Percentiles rank a stretch among this genome's conserved stretches.
Evolutionary conservation across 257 asterid species (phyloP).

Genomic region (Haberlea rhodopensis): DNA sequence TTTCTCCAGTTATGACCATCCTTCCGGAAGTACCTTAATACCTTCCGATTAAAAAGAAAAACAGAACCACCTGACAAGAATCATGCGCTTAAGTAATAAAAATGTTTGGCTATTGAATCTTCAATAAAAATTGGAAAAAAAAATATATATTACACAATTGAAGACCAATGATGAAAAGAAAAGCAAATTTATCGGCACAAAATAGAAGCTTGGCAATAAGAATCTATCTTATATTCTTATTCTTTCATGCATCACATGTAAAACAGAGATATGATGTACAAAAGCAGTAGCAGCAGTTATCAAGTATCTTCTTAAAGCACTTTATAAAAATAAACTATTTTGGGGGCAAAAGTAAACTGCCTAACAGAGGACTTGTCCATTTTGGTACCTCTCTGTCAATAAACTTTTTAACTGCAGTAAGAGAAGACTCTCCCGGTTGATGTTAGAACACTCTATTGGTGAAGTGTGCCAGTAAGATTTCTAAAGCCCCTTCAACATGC

Average conservation of each 20-base stretch:
- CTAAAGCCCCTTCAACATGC: not conserved
- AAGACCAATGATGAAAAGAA: conserved; percentile 1
- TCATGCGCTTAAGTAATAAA: conserved; percentile 25
- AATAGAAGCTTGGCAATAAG: conserved; percentile 13
- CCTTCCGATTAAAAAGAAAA: conserved; percentile 92
- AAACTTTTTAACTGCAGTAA: not conserved
- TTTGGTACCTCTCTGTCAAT: not conserved
- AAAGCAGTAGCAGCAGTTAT: not conserved
- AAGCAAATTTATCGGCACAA: conserved; percentile 11
- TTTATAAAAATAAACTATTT: not conserved
- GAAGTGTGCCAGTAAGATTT: not conserved
- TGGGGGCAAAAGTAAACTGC: not conserved
- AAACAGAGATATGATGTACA: not conserved
- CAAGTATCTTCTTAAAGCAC: conserved; percentile 13
- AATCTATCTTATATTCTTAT: not conserved
- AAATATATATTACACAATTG: not conserved
- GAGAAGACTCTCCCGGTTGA: not conserved
- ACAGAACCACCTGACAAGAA: conserved; percentile 85
- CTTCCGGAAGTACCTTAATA: conserved; percentile 85
- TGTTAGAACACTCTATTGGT: not conserved
- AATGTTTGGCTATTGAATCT: conserved; percentile 19
- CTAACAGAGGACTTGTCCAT: not conserved
- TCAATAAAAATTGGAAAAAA: conserved; percentile 2
- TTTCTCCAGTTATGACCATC: conserved; percentile 98
- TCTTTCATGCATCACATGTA: conserved; percentile 8